Conservation (phyloP, 805 yeast species). For the Teunomyces panamensis region DNA sequence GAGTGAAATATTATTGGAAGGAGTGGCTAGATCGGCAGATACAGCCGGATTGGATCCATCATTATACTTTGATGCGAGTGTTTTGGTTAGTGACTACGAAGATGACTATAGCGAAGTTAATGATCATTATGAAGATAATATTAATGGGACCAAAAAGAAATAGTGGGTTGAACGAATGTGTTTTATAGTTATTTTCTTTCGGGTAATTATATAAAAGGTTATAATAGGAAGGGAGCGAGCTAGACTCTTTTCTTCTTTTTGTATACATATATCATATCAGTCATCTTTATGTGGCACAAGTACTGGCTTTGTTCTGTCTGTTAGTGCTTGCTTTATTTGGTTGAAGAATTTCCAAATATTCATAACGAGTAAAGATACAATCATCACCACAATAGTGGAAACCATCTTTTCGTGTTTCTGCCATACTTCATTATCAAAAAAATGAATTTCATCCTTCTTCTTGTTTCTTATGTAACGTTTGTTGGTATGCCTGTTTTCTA, state of each 20-base stretch:
- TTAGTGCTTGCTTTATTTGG: not conserved
- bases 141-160: constrained; percentile 2
- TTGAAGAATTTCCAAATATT: constrained; percentile 9
- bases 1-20: constrained; percentile 85
- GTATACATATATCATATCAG: too few relatives aligned
- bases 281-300: not conserved
- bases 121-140: constrained; percentile 5
- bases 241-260: not conserved
- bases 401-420: constrained; percentile 50
- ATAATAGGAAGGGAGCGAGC: not conserved
- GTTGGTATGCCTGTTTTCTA: constrained; percentile 24
- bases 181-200: not conserved
- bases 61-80: constrained; percentile 76
- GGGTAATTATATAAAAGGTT: not conserved
- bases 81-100: constrained; percentile 30
- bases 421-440: constrained; percentile 46
- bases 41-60: constrained; percentile 82
- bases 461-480: constrained; percentile 27
- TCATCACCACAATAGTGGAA: constrained; percentile 31
- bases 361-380: constrained; percentile 15
- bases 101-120: constrained; percentile 6
- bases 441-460: constrained; percentile 33
- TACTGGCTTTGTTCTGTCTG: not conserved
- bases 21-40: constrained; percentile 73
- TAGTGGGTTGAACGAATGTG: not conserved